A percentile compares a stretch with the other conserved stretches of the same genome.
phyloP scores from a whole-genome alignment of 495 filamentous ascomycete species.

The Penicillium robsamsonii region DNA sequence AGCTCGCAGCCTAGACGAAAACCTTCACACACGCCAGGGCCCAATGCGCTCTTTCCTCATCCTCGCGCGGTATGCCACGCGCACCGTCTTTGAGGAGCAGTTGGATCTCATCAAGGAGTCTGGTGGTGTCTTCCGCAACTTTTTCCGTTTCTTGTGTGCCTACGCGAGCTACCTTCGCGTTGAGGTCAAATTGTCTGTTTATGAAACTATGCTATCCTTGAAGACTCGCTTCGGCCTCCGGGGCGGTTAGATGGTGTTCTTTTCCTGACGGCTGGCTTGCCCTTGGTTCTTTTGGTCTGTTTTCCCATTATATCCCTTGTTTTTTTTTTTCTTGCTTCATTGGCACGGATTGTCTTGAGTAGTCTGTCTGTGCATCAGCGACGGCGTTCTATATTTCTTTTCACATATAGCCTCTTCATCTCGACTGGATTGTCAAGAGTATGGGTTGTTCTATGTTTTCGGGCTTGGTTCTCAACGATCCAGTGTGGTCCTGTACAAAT shows the following conservation, averaged over 20 bases:
- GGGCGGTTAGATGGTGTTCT: conserved; percentile 10
- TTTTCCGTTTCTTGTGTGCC: conserved; percentile 54
- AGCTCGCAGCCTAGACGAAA: conserved; percentile 90
- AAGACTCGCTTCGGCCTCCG: conserved; percentile 41
- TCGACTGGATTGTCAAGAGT: not conserved
- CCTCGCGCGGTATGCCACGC: conserved; percentile 85
- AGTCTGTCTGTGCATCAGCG: conserved; percentile 36
- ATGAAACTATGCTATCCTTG: conserved; percentile 53
- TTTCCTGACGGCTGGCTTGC: not conserved
- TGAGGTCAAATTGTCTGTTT: conserved; percentile 60
- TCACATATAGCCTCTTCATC: not conserved
- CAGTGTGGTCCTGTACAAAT: conserved; percentile 12
- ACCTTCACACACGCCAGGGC: conserved; percentile 83
- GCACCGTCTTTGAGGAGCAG: conserved; percentile 84
- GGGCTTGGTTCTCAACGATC: not conserved
- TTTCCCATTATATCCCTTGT: conserved; percentile 12
- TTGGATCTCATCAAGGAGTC: conserved; percentile 62
- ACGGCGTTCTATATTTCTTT: conserved; percentile 27
- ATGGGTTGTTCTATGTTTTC: conserved; percentile 9
- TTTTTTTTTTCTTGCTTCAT: conserved; percentile 13
- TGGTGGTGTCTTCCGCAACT: conserved; percentile 59
- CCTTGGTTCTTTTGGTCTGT: not conserved
- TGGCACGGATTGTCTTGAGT: conserved; percentile 28
- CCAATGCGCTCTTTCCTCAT: conserved; percentile 90
- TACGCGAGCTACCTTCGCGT: conserved; percentile 60